phyloP scores from a whole-genome alignment of 2,329 filamentous ascomycete genomes.

The Aspergillus fructus region DNA sequence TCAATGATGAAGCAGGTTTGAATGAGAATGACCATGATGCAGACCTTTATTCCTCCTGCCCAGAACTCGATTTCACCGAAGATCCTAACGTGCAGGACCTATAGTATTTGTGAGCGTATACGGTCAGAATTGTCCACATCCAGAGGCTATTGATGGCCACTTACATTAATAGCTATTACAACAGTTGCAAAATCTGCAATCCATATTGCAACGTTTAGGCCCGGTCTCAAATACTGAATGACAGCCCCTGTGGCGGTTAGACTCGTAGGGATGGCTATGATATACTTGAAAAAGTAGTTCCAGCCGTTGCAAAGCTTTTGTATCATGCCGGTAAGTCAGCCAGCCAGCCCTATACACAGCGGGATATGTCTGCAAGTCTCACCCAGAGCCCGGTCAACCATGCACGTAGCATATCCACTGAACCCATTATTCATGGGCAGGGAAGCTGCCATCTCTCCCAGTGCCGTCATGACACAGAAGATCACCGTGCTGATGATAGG shows the following conservation, averaged over 20 bases:
- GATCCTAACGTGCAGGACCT: not conserved
- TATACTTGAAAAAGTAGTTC: slow-evolving; percentile 14
- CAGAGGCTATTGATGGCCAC: not conserved
- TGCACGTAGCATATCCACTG: too few species aligned
- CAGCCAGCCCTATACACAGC: too few species aligned
- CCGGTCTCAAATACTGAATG: slow-evolving; percentile 8
- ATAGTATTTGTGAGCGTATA: not conserved
- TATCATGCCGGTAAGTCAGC: too few species aligned
- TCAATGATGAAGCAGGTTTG: not conserved
- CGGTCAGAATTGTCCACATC: not conserved
- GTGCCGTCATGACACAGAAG: too few species aligned
- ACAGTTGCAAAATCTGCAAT: not conserved
- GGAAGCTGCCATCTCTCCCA: too few species aligned
- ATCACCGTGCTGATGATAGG: too few species aligned
- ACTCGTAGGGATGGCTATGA: not conserved
- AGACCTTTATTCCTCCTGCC: not conserved
- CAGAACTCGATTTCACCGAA: not conserved
- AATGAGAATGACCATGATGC: not conserved
- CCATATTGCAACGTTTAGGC: slow-evolving; percentile 9
- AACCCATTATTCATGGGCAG: too few species aligned
- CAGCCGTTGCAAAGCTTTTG: slow-evolving; percentile 7
- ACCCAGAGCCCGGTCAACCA: too few species aligned
- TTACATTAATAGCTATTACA: slow-evolving; percentile 4
- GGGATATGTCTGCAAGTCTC: too few species aligned
- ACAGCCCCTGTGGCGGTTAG: slow-evolving; percentile 8